Evolutionary conservation across 495 filamentous ascomycete genomes (phyloP), one percentile per base, ranked within the genome.

Genomic region (Daldinia loculata): DNA sequence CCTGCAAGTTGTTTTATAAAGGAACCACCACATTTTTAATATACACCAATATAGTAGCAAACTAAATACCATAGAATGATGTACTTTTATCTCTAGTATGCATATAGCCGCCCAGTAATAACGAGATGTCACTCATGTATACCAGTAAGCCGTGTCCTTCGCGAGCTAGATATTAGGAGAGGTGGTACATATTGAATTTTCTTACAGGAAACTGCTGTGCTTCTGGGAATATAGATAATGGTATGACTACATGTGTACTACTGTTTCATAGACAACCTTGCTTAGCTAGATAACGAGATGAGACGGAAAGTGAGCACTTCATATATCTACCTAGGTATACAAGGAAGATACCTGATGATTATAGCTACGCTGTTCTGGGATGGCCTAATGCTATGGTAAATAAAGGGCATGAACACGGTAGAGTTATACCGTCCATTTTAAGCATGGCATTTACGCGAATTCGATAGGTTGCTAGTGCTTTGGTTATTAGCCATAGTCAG

Each of bases 181-280:
- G 15, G 45, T 26, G 12, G 17, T 19, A 32, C 32, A 19, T 26
- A 45, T 43, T n/a, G 51, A 53, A 55, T 66, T 66, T 51, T 4
- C 32, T 39, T 8, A 15, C 14, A 52, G 43, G 30, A 15, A 56
- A 60, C 26, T 64, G 61, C n/a, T 48, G 56, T 70, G 58, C 48
- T 14, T 56, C 34, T 53, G 17, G 17, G n/a, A 60, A 57, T 50
- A 30, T 36, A 32, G 61, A 19, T 7, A 34, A 63, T 8, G 60
- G 70, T 66, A 64, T 43, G 65, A 72, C 61, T 52, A 41, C 52
- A 53, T 34, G 4, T 56, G 70, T 72, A 29, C 61, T 26, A 66
- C 70, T 11, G 65, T 69, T 72, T 72, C 66, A 58, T 69, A 41
- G 27, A 61, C 50, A 50, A 64, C 62, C 48, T 36, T 63, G 30